These are phyloP conservation scores for Rubus parviflorus DNA, from an alignment of 306 rosid species.

Conservation along the genomic window DNA sequence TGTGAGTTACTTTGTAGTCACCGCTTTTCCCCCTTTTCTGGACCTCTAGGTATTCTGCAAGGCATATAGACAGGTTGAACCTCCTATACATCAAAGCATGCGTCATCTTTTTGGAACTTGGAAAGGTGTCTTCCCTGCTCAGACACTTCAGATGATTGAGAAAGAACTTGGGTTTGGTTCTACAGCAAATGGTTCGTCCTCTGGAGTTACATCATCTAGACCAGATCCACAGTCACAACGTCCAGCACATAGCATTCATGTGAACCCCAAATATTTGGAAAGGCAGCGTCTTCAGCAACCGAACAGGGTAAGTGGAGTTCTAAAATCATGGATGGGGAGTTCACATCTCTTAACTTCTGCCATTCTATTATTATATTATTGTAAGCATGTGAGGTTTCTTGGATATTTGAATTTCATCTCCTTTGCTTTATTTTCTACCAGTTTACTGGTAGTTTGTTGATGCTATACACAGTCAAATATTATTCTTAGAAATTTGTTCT, in stretches of 20 bases:
- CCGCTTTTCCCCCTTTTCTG: conserved; percentile 22
- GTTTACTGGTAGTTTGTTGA: not conserved
- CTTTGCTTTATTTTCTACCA: not conserved
- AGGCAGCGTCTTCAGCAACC: conserved; percentile 89
- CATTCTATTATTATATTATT: not conserved
- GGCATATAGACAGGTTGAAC: conserved; percentile 79
- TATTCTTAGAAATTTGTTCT: not conserved
- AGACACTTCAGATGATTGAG: conserved; percentile 72
- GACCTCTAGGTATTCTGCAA: conserved; percentile 81
- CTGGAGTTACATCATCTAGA: conserved; percentile 49
- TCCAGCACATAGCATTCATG: conserved; percentile 83
- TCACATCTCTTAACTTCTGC: conserved; percentile 11
- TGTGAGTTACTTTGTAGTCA: conserved; percentile 32
- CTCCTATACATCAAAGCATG: conserved; percentile 72
- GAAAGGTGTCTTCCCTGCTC: conserved; percentile 89
- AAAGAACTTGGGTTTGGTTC: conserved; percentile 73
- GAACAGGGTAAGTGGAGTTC: conserved; percentile 55
- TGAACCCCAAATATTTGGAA: conserved; percentile 91
- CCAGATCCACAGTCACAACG: conserved; percentile 72
- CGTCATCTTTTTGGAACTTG: conserved; percentile 96
- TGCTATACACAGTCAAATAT: not conserved
- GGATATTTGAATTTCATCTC: not conserved
- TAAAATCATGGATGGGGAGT: conserved; percentile 5
- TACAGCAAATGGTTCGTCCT: conserved; percentile 54
- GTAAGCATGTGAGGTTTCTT: not conserved